Conservation (phyloP, 352 stramenopile species). For the Phytophthora constricta region DNA sequence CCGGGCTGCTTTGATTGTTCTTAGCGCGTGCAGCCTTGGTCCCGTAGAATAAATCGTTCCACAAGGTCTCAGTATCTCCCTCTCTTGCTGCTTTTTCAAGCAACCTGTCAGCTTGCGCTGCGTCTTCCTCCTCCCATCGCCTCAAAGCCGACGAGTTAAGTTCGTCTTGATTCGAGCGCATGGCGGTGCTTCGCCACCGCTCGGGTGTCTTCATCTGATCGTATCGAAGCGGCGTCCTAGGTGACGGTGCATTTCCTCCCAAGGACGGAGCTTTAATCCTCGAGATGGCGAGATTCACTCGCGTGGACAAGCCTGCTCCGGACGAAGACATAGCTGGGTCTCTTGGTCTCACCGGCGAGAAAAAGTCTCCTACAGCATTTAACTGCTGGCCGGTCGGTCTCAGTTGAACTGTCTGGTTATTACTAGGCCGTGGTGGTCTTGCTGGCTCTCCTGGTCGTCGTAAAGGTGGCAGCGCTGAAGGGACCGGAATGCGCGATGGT, state of each 20-base stretch:
- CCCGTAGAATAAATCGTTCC: slow-evolving; percentile 49
- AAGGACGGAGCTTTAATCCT: slow-evolving; percentile 28
- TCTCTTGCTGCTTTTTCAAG: slow-evolving; percentile 35
- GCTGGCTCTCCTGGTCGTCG: slow-evolving; percentile 1
- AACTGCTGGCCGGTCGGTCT: slow-evolving; percentile 27
- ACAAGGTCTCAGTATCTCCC: slow-evolving; percentile 36
- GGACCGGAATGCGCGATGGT: slow-evolving; percentile 12
- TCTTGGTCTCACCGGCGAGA: slow-evolving; percentile 40
- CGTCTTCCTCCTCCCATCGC: slow-evolving; percentile 35
- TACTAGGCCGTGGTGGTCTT: slow-evolving; percentile 8
- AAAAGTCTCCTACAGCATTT: slow-evolving; percentile 43
- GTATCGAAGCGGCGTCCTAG: slow-evolving; percentile 14
- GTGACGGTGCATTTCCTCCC: slow-evolving; percentile 6
- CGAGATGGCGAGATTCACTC: slow-evolving; percentile 29
- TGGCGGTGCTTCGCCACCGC: slow-evolving; percentile 39
- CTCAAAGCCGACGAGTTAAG: slow-evolving; percentile 23
- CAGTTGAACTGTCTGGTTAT: slow-evolving; percentile 15
- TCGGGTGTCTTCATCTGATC: slow-evolving; percentile 41
- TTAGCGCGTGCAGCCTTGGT: slow-evolving; percentile 30
- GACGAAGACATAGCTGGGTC: slow-evolving; percentile 20
- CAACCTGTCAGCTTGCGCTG: slow-evolving; percentile 31
- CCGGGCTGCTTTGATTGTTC: slow-evolving; percentile 12
- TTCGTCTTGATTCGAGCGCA: slow-evolving; percentile 34
- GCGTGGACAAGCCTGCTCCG: slow-evolving; percentile 13
- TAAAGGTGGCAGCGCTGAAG: slow-evolving; percentile 21